Base-by-base conservation (phyloP, 2,329 filamentous ascomycete species). In the Juglanconis sp. region DNA sequence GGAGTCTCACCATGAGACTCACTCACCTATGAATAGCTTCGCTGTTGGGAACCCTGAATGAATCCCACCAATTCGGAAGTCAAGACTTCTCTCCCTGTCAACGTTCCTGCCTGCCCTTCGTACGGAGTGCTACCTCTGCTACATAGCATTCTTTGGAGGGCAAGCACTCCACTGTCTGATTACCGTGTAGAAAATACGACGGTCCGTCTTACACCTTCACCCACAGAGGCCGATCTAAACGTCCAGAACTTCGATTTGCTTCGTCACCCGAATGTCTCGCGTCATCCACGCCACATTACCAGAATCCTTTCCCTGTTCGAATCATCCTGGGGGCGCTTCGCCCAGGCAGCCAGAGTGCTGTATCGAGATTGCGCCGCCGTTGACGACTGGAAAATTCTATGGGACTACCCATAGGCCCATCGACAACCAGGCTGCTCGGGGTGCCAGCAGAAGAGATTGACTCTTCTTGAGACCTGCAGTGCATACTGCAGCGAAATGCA, bases 151-250 rank as follows among this genome's bases (percentile, higher is more conserved):
- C 17, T 24, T 24, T 24, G 17, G 17, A 24, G 17, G 17, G 17
- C 2, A 24, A 24, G 17, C 17, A 24, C 17, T 24, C 17, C 1
- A 24, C 1, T 24, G 17, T 24, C 17, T 24, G 17, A 24, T 24
- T 24, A 24, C 17, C 17, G 17, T 24, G 17, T 46, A 42, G 38
- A 34, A 24, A 49, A n/a, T 46, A 24, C 56, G 50, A 59, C 40
- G 56, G 52, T 42, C 52, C 53, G 52, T 56, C 56, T 44, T 47
- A 31, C 24, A 24, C 51, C 24, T 53, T 31, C 7, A n/a, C 51
- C 11, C 51, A 59, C 51, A 46, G 17, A 24, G 59, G 51, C 34
- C 60, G 53, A 42, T 49, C n/a, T 32, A 56, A 46, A 31, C 34
- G 13, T 36, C 15, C 7, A 3, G n/a, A 31, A 38, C 48, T 31